phyloP scores from a whole-genome alignment of 345 rosid species.

The Dovyalis caffra region DNA sequence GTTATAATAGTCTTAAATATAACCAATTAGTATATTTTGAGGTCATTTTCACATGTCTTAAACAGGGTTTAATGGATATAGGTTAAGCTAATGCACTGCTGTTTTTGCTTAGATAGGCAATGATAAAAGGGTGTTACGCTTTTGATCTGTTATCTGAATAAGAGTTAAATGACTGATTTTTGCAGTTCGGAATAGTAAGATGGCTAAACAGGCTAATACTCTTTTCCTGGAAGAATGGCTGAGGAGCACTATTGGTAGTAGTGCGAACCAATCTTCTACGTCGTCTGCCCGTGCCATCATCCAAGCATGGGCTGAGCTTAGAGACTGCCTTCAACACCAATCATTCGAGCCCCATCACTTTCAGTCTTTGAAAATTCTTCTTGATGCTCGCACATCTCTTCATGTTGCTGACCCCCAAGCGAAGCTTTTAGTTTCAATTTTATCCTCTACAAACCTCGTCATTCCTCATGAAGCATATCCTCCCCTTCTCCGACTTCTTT shows the following conservation, averaged over 20 bases:
- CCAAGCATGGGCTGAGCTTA: conserved; percentile 88
- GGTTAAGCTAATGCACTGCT: neutral
- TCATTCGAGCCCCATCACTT: conserved; percentile 51
- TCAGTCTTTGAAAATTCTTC: conserved; percentile 63
- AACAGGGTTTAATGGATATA: neutral
- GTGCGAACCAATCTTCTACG: conserved; percentile 18
- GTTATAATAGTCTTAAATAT: neutral
- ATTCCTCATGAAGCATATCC: conserved; percentile 60
- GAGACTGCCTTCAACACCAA: conserved; percentile 57
- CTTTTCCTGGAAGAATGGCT: conserved; percentile 82
- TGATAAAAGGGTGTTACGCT: neutral
- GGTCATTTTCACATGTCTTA: neutral
- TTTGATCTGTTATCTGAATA: neutral
- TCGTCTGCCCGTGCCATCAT: conserved; percentile 74
- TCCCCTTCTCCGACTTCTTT: conserved; percentile 63
- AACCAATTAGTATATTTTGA: neutral
- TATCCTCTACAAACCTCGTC: conserved; percentile 42
- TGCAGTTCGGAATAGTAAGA: conserved; percentile 20
- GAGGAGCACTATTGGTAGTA: conserved; percentile 40
- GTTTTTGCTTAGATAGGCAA: neutral
- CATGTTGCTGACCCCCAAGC: conserved; percentile 95
- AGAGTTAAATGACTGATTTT: neutral
- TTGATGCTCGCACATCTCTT: conserved; percentile 60
- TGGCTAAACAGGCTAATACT: conserved; percentile 59
- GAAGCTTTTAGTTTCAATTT: conserved; percentile 68